Evolutionary conservation across 208 protist species (phyloP).

Genomic region (Vickermania ingenoplastis): DNA sequence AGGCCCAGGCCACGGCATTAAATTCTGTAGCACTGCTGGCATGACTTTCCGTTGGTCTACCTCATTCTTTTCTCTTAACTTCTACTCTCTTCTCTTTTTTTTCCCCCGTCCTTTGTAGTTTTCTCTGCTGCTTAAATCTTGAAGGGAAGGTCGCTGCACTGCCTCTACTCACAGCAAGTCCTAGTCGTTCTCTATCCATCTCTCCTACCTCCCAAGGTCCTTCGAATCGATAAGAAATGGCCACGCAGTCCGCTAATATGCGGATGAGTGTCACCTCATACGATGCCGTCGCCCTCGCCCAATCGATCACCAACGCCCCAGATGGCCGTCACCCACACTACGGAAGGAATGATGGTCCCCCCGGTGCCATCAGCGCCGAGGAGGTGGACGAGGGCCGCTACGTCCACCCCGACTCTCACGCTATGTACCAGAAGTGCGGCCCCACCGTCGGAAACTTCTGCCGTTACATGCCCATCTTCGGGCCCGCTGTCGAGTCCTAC

Average conservation of each 20-base stretch:
- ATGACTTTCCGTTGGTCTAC: too few species aligned
- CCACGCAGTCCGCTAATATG: not conserved
- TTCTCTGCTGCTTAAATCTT: not conserved
- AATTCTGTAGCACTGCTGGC: too few species aligned
- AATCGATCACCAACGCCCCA: not conserved
- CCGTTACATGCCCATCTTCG: conserved; percentile 15
- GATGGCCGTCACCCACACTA: not conserved
- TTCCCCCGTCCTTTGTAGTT: not conserved
- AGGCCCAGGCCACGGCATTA: too few species aligned
- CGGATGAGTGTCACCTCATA: not conserved
- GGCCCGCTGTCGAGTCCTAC: too few species aligned
- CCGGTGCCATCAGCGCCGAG: conserved; percentile 1
- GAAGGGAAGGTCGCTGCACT: conserved; percentile 2
- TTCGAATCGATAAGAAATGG: not conserved
- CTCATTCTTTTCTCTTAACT: too few species aligned
- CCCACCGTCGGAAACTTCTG: too few species aligned
- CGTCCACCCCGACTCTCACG: not conserved
- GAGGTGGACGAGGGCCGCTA: not conserved
- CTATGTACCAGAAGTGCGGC: conserved; percentile 3
- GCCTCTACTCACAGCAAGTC: conserved; percentile 3
- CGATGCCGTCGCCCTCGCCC: not conserved
- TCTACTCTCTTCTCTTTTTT: too few species aligned
- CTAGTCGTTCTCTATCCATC: not conserved
- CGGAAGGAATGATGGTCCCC: too few species aligned
- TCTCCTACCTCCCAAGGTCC: not conserved